Base-by-base conservation (phyloP, 176 grass and related monocot genomes). In the Rhynchospora breviuscula region DNA sequence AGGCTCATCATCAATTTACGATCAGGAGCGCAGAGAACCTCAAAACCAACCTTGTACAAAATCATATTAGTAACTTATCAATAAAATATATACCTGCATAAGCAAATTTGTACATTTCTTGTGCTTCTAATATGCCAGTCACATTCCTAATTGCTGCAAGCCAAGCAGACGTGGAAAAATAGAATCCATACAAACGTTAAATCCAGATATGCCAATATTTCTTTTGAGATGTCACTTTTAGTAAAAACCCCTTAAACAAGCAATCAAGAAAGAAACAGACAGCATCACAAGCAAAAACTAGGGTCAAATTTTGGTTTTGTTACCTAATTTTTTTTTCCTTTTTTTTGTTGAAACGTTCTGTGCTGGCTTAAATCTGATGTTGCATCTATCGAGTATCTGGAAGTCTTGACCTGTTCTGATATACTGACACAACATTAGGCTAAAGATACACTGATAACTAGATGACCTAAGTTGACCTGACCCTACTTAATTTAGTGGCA, bases 151-250 rank as follows among this genome's bases (percentile, higher is more conserved):
- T 76, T 53, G 72, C 6, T 76, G 5, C 72, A 54, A 26, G 48
- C 47, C 48, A 74, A 74, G 10, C 47, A 52, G 21, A 75, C 70
- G 47, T 75, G 70, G 47, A 77, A 53, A 33, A 77, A 77, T 23
- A 77, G 47, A 26, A 77, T 56, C 73, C 73, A 77, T 23, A 77
- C 70, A 75, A 48, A 75, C 45, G 70, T 8, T 14, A 78, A 33
- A 56, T 13, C 14, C 19, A 52, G 51, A 78, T 78, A 18, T 78
- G 51, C 23, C 31, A 6, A 21, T 23, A 62, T 62, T 15, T 5
- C 12, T 18, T 33, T 57, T 22, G 25, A 57, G 49, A 51, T 57
- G 51, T 78, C 51, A 78, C 23, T 78, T 8, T 78, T 33, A 57
- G 51, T 31, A 35, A 35, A 77, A 77, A 15, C 12, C 49, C 23